Evolutionary conservation across 129 eudicot species (phyloP).

Genomic region (Centrapalus pauciflorus): DNA sequence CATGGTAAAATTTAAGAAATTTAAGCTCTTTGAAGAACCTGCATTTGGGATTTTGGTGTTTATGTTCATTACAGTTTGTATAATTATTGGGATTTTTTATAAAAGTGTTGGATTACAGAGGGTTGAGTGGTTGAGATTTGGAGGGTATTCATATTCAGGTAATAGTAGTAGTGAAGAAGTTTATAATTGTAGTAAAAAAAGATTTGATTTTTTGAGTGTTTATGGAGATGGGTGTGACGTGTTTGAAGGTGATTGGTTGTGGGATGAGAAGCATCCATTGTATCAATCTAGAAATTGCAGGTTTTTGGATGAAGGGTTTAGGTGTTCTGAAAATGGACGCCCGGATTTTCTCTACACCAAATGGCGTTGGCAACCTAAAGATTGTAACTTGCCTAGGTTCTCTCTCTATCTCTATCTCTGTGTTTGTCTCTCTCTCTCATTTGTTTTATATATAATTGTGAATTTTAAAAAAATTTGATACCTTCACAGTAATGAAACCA

Average conservation of each 20-base stretch:
- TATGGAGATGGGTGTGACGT: constrained; percentile 64
- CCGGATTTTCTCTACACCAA: constrained; percentile 72
- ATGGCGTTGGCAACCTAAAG: constrained; percentile 97
- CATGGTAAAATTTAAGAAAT: constrained; percentile 34
- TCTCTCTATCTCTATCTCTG: no score
- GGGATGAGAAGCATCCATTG: constrained; percentile 95
- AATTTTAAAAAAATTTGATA: no score
- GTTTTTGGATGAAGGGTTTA: constrained; percentile 85
- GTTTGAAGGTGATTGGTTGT: constrained; percentile 97
- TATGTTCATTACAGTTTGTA: constrained; percentile 36
- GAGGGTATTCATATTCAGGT: constrained; percentile 15
- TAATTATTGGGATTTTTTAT: constrained; percentile 54
- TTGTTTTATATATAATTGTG: constrained; percentile 3
- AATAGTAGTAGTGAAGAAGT: neutral
- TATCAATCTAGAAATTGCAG: constrained; percentile 71
- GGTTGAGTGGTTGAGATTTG: constrained; percentile 46
- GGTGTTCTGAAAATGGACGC: constrained; percentile 88
- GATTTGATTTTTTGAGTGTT: constrained; percentile 64
- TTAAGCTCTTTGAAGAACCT: constrained; percentile 69
- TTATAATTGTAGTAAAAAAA: constrained; percentile 25
- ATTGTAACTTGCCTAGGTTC: constrained; percentile 90
- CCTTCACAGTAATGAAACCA: no score
- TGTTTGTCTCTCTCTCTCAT: no score
- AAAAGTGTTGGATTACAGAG: constrained; percentile 78
- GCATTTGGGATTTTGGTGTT: constrained; percentile 56